Base-by-base conservation (phyloP, 2,329 filamentous ascomycete species). In the Furcasterigmium furcatum region DNA sequence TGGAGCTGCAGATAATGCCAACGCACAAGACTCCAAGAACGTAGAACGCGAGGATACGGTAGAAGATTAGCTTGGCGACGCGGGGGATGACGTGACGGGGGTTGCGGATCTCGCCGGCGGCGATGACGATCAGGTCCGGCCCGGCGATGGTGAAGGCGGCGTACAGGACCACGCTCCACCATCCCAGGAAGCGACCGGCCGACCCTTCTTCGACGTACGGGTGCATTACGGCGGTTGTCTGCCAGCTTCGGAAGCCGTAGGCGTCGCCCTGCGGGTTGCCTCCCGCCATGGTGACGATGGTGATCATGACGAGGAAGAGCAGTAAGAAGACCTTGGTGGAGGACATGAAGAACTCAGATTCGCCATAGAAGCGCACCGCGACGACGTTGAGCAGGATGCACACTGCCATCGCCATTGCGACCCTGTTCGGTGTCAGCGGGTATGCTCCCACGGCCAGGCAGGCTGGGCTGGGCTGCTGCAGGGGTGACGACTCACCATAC, bases 41-140 rank as follows among this genome's bases (percentile, higher is more conserved):
- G 64, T 88, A 89, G 66, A 90, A 88, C 2, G 75, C 66, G 1
- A 83, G 83, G 25, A 90, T 70, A 41, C 87, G 82, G 63, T 85
- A 88, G 64, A 89, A 88, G 27, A 88, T 83, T 38, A 82, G 81
- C 52, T 87, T 88, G 67, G 79, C 88, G 2, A 86, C 85, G 47
- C 76, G 77, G 1, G 85, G 85, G 63, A 91, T 80, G 27, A 81
- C 77, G 22, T 66, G 64, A 35, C 84, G 75, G 2, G 84, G 84
- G 58, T 86, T 84, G 55, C 83, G 75, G 16, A 83, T 77, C 63
- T 88, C 84, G 38, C 70, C 72, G 3, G 69, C 65, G 2, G 71
- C 67, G 42, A 81, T 74, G 24, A 73, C 68, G 50, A 87, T 80
- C 62, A 85, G 85, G 55, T 87, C 84, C 0, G 82, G 82, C 6